phyloP scores from a whole-genome alignment of 2,329 filamentous ascomycete genomes.

The Scortechinia acanthostroma region DNA sequence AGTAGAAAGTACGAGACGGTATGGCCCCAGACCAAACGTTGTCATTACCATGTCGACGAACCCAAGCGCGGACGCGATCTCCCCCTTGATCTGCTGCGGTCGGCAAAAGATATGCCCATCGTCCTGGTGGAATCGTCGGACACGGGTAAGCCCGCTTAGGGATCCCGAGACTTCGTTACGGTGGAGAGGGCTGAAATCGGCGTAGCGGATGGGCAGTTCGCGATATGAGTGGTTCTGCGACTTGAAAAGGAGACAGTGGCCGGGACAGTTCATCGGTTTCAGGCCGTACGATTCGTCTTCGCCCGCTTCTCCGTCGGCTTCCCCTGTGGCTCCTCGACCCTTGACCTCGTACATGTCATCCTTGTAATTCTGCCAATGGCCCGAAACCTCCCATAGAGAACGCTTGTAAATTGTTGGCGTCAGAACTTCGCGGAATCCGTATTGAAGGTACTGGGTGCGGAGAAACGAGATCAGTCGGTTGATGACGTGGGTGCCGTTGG shows the following conservation, averaged over 20 bases:
- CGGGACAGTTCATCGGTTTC: slow-evolving; percentile 2
- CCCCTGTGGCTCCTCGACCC: slow-evolving; percentile 18
- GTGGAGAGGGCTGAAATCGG: not conserved
- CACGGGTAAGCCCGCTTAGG: not conserved
- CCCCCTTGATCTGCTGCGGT: slow-evolving; percentile 1
- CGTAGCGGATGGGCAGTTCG: not conserved
- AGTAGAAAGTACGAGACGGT: slow-evolving; percentile 42
- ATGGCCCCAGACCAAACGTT: slow-evolving; percentile 40
- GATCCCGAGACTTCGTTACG: slow-evolving; percentile 1
- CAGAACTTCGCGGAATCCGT: slow-evolving; percentile 46
- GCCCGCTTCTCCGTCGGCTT: not conserved
- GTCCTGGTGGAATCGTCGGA: slow-evolving; percentile 1
- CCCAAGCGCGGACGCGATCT: slow-evolving; percentile 32
- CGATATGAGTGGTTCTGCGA: slow-evolving; percentile 1
- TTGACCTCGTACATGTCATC: slow-evolving; percentile 49
- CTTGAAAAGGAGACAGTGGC: not conserved
- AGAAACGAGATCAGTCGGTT: slow-evolving; percentile 46
- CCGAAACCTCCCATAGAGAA: slow-evolving; percentile 44
- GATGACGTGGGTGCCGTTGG: slow-evolving; percentile 45
- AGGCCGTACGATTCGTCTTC: not conserved
- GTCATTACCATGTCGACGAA: slow-evolving; percentile 45
- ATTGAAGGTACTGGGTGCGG: slow-evolving; percentile 45
- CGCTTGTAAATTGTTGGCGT: slow-evolving; percentile 50
- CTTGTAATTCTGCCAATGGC: slow-evolving; percentile 51
- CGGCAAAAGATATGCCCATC: slow-evolving; percentile 3